These are phyloP conservation scores for Sarocladiaceae sp. DNA, from an alignment of 2,329 filamentous ascomycete genomes.

Conservation along the genomic window DNA sequence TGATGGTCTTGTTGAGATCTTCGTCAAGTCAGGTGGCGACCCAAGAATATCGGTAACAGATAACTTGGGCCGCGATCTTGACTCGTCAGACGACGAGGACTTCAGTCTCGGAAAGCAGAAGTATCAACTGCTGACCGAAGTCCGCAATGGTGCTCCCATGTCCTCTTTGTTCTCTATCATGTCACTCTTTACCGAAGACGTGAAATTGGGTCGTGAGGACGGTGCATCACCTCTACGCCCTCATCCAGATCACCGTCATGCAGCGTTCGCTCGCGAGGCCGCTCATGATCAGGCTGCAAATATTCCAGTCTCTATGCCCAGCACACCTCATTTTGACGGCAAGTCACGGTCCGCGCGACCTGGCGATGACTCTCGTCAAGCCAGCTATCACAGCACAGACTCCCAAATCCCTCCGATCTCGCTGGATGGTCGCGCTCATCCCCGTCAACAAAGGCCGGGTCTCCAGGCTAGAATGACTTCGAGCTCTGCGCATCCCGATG, in stretches of 20 bases:
- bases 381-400: slow-evolving; percentile 7
- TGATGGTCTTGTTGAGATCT: slow-evolving; percentile 93
- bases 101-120: slow-evolving; percentile 64
- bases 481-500: slow-evolving; percentile 88
- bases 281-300: slow-evolving; percentile 4
- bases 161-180: slow-evolving; percentile 97
- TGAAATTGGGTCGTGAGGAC: slow-evolving; percentile 72
- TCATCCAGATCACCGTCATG: slow-evolving; percentile 11
- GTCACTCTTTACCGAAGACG: slow-evolving; percentile 92
- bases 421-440: slow-evolving; percentile 44
- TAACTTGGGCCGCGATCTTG: slow-evolving; percentile 15
- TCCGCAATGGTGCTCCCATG: slow-evolving; percentile 97
- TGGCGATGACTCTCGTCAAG: not conserved
- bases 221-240: slow-evolving; percentile 21
- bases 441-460: slow-evolving; percentile 26
- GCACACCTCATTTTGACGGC: slow-evolving; percentile 31
- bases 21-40: slow-evolving; percentile 73
- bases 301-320: slow-evolving; percentile 27
- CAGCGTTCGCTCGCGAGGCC: not conserved
- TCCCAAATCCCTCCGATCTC: slow-evolving; percentile 68
- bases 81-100: slow-evolving; percentile 62
- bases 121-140: slow-evolving; percentile 92
- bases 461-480: slow-evolving; percentile 40
- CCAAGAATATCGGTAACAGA: slow-evolving; percentile 8
- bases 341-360: slow-evolving; percentile 8